phyloP scores from a whole-genome alignment of 1,139 yeast genomes.

The Hanseniaspora uvarum region DNA sequence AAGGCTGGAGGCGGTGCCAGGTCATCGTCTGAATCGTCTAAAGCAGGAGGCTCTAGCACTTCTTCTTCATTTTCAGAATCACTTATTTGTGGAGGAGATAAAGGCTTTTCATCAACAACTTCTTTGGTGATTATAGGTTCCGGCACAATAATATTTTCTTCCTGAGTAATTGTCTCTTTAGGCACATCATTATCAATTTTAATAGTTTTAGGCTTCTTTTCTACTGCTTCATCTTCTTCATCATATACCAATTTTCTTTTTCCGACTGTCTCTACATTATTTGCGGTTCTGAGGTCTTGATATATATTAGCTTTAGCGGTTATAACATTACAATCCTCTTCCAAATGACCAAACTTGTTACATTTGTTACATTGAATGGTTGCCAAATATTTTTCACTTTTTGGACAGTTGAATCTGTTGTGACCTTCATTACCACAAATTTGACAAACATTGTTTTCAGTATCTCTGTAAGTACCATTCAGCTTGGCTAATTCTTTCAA shows the following conservation, averaged over 20 bases:
- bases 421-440: conserved; percentile 53
- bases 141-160: background rate
- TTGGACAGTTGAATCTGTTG: conserved; percentile 51
- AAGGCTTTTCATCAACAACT: background rate
- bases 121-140: background rate
- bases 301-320: background rate
- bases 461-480: conserved; percentile 84
- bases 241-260: background rate
- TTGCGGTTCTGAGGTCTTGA: background rate
- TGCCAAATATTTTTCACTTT: conserved; percentile 43
- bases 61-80: conserved; percentile 13
- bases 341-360: conserved; percentile 76
- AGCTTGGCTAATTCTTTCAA: conserved; percentile 82
- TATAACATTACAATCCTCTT: conserved; percentile 56
- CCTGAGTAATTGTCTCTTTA: background rate
- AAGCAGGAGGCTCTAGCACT: conserved; percentile 15
- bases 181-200: conserved; percentile 18
- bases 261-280: background rate
- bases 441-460: conserved; percentile 54
- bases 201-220: conserved; percentile 18
- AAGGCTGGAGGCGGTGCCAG: background rate
- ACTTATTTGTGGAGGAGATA: conserved; percentile 9
- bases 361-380: conserved; percentile 64
- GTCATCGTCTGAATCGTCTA: conserved; percentile 7
- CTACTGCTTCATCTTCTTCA: background rate